Conservation (phyloP, 2,329 filamentous ascomycete genomes). For the Clonostachys chloroleuca region DNA sequence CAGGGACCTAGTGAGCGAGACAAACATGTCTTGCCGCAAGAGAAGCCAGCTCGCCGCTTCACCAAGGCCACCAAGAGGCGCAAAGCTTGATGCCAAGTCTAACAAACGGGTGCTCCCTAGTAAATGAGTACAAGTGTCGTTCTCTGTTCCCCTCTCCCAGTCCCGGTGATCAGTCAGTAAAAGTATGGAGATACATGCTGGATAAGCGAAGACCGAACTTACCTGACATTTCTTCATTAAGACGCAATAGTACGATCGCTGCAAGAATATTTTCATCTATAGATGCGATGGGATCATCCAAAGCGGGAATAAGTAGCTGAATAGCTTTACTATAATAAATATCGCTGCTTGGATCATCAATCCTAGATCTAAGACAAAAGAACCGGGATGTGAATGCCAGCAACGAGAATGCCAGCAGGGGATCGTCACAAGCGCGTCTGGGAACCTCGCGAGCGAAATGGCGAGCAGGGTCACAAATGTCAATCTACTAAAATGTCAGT, state of each 20-base stretch:
- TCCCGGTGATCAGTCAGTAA: neutral
- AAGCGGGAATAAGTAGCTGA: neutral
- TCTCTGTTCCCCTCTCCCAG: neutral
- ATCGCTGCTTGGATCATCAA: neutral
- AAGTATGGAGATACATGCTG: neutral
- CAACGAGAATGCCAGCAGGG: neutral
- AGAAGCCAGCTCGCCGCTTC: slow-evolving; percentile 10
- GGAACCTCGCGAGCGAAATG: neutral
- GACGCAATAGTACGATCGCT: neutral
- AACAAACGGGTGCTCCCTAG: slow-evolving; percentile 2
- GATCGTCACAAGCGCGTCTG: neutral
- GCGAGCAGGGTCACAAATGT: neutral
- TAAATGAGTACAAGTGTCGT: neutral
- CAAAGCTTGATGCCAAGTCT: slow-evolving; percentile 10
- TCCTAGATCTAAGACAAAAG: neutral
- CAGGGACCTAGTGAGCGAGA: slow-evolving; percentile 2
- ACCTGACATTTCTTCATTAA: neutral
- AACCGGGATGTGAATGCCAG: neutral
- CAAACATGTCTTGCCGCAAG: slow-evolving; percentile 9
- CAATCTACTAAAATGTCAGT: neutral
- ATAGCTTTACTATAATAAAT: neutral
- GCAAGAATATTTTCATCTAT: neutral
- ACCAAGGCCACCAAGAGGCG: slow-evolving; percentile 9
- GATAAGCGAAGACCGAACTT: neutral
- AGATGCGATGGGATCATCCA: neutral